Evolutionary conservation across 2,329 filamentous ascomycete species (phyloP).

Genomic region (Ophiostoma sp.): DNA sequence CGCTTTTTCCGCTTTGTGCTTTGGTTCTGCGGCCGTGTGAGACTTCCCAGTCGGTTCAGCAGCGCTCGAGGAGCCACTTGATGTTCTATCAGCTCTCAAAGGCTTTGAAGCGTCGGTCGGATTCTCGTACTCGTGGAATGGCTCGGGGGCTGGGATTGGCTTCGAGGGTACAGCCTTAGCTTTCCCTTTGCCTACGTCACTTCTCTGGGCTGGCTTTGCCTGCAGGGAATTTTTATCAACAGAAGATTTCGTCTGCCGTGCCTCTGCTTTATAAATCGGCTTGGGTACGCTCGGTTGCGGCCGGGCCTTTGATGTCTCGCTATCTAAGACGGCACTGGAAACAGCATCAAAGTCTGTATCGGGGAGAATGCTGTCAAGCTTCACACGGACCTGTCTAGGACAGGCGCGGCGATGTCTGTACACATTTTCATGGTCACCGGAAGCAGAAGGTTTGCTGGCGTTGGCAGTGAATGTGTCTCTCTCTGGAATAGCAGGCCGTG

Average conservation of each 20-base stretch:
- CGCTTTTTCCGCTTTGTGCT: background rate
- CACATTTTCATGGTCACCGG: background rate
- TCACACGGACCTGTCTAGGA: background rate
- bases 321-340: background rate
- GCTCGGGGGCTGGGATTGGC: background rate
- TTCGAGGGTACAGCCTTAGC: background rate
- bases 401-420: conserved; percentile 4
- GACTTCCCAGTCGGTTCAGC: background rate
- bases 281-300: background rate
- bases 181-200: background rate
- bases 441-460: background rate
- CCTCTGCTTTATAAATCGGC: background rate
- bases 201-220: background rate
- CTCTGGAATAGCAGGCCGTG: background rate
- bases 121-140: background rate
- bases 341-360: background rate
- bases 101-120: background rate
- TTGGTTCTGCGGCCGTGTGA: background rate
- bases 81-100: background rate
- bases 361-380: background rate
- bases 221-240: too few relatives aligned
- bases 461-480: background rate
- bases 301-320: background rate
- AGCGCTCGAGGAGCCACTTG: background rate
- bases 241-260: background rate